A percentile compares a stretch with the other conserved stretches of the same genome.
Evolutionary conservation across 768 basidiomycete genomes (phyloP).

Genomic region (Leucocoprinus sp.): DNA sequence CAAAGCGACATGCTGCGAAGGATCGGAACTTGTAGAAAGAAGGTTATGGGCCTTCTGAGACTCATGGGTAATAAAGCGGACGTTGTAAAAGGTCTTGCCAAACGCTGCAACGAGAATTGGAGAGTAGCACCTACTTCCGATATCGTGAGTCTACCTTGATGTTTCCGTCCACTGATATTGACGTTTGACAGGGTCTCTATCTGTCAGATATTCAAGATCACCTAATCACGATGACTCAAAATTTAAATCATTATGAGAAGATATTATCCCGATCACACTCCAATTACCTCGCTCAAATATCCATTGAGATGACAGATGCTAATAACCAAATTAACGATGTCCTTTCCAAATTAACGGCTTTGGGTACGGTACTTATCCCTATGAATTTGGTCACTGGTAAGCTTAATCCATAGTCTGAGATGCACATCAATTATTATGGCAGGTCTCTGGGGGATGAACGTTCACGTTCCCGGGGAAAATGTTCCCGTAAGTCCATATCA

Average conservation of each 20-base stretch:
- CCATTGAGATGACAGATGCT: constrained; percentile 99
- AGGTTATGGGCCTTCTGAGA: constrained; percentile 95
- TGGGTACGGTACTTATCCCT: constrained; percentile 95
- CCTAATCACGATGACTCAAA: constrained; percentile 99
- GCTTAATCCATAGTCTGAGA: constrained; percentile 11
- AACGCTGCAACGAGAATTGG: constrained; percentile 98
- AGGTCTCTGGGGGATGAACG: constrained; percentile 99
- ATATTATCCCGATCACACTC: constrained; percentile 98
- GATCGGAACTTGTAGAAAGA: constrained; percentile 97
- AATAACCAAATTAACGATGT: constrained; percentile 99
- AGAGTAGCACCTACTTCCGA: constrained; percentile 95
- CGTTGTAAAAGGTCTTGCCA: constrained; percentile 97
- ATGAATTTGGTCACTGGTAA: constrained; percentile 94
- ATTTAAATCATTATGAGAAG: constrained; percentile 99
- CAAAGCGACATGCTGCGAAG: constrained; percentile 97
- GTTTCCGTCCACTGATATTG: constrained; percentile 2
- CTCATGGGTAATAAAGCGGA: constrained; percentile 99
- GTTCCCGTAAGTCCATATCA: constrained; percentile 27
- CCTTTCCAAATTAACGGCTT: constrained; percentile 89
- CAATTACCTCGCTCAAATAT: constrained; percentile 98
- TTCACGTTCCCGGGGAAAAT: constrained; percentile 87
- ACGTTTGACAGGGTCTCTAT: constrained; percentile 66
- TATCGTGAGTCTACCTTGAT: constrained; percentile 49
- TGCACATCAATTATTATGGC: not conserved
- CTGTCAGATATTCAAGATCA: constrained; percentile 97